These are phyloP conservation scores for Nissolia schottii DNA, from an alignment of 306 rosid species.

Conservation along the genomic window DNA sequence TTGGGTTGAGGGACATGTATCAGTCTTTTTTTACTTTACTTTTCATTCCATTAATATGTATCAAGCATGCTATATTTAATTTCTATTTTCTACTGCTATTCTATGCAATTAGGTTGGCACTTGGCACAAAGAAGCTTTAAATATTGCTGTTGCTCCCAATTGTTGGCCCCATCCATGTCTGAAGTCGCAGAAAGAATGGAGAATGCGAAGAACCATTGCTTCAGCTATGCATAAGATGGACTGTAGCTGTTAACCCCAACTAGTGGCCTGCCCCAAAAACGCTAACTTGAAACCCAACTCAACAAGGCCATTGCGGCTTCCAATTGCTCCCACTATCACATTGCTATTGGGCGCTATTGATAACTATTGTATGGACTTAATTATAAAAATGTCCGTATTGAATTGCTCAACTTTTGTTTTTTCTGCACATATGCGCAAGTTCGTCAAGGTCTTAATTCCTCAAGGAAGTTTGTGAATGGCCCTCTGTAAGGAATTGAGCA, in stretches of 20 bases:
- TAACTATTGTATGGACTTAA: neutral
- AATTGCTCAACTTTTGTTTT: neutral
- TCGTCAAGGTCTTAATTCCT: neutral
- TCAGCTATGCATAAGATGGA: conserved; percentile 45
- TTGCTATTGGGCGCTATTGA: neutral
- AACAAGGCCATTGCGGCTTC: neutral
- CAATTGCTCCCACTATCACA: neutral
- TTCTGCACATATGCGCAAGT: neutral
- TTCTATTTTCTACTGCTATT: conserved; percentile 13
- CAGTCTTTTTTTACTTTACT: too few relatives aligned
- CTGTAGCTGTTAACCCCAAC: neutral
- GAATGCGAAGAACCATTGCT: conserved; percentile 55
- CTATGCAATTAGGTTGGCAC: conserved; percentile 71
- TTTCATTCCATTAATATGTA: too few relatives aligned
- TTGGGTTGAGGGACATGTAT: neutral
- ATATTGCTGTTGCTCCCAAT: conserved; percentile 66
- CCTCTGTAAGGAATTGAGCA: too few relatives aligned
- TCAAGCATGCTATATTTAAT: too few relatives aligned
- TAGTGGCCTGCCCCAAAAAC: neutral
- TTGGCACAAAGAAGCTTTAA: conserved; percentile 87
- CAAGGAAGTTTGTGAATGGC: conserved; percentile 1
- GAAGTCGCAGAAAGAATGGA: conserved; percentile 75
- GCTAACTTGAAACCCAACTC: neutral
- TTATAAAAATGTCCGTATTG: neutral
- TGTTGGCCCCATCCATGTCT: conserved; percentile 60